Evolutionary conservation across 1,139 yeast genomes (phyloP), one percentile per base, ranked within the genome.

Genomic region (Saccharomyces hybrid): DNA sequence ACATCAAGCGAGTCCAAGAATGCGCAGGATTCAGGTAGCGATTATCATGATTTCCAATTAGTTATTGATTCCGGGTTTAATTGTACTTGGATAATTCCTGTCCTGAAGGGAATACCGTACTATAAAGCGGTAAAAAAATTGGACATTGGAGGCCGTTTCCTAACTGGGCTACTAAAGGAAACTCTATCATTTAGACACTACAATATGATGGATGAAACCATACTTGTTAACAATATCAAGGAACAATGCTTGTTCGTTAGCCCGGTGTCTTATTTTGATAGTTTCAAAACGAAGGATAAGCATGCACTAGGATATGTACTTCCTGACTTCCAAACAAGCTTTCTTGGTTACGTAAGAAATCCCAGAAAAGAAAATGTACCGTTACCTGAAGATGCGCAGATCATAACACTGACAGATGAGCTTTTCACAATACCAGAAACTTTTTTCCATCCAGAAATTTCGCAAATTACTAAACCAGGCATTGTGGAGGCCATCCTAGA

Each of bases 201-300:
- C 70, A 95, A 95, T 66, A 91, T 95, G 64, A 84, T 88, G 67
- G 97, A 91, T 58, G 99, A 95, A 69, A 87, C 96, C 0, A 77
- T 87, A 6, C 73, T 95, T 51, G 84, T 93, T 52, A 88, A 91
- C 65, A 84, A 87, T 44, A 87, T 95, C 61, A 93, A 95, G 65
- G 96, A 93, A 64, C 75, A 80, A 38, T 79, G 95, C 5, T 82
- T 93, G 63, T 90, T 81, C 67, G 82, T 91, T 49, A 84, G 96
- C 0, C 72, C 72, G 4, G 61, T 66, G 13, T 83, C 91, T 60
- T 93, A 85, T 65, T 78, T 77, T 46, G 72, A 72, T 16, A 82
- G 86, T 26, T 73, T 91, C 55, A 73, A 76, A 49, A 66, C 68
- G 41, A 68, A 74, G 52, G 72, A 75, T 28, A 53, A 64, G 25